Evolutionary conservation across 176 grass and related monocot genomes (phyloP), one percentile per base, ranked within the genome.

Genomic region (Oryza australiensis): DNA sequence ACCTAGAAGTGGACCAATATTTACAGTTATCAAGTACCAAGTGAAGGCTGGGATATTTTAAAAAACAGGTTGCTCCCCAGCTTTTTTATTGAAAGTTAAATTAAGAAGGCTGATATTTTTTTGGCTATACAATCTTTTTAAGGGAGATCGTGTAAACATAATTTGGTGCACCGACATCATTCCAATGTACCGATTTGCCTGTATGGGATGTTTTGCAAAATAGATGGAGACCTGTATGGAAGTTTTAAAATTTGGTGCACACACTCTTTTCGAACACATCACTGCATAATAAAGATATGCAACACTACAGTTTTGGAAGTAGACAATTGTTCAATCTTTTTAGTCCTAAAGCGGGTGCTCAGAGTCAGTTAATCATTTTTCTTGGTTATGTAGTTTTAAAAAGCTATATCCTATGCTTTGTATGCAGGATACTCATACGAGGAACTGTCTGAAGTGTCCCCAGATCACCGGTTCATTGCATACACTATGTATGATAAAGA

Each of bases 401-500:
- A 42, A 62, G 78, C 53, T 87, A 38, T 46, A 84, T 28, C 23
- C 23, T 42, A 81, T 66, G 22, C n/a, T 83, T 79, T 20, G 32
- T 87, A 57, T 74, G 75, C 83, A 95, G 95, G 95, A 76, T 98
- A 93, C 83, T 89, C 95, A 33, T 92, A 98, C 27, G 92, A 94
- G 85, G 95, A 98, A 62, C 84, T 94, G 30, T 98, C 95, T 79
- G 95, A 98, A 88, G 88, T 95, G 73, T 98, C 92, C 49, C 95
- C 92, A 48, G 90, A 94, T 64, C 95, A 94, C 84, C 83, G 84
- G 33, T 93, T 85, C 57, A 86, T 98, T 86, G 95, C 92, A 72
- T 98, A 98, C 86, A 94, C 92, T 26, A 94, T 98, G 95, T 93
- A 94, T 74, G 86, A 98, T 66, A 98, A 98, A 87, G 92, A 95